Conservation (phyloP, 2,329 filamentous ascomycete genomes). For the Neopestalotiopsis clavispora region DNA sequence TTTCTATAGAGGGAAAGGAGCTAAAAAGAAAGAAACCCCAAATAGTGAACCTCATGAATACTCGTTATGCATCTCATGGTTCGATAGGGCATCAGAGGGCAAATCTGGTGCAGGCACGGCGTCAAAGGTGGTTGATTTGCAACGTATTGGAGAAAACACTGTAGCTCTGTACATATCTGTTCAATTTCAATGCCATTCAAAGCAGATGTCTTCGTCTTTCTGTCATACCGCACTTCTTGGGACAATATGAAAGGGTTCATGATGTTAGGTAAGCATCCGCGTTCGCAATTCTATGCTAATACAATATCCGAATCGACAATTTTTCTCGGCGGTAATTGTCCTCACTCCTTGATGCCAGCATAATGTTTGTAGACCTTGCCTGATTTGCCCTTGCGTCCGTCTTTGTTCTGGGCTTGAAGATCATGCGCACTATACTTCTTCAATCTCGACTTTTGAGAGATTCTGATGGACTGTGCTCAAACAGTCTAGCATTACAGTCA, state of each 20-base stretch:
- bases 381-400: no score
- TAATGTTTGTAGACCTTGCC: no score
- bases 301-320: no score
- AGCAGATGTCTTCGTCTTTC: not conserved
- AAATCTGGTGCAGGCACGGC: slow-evolving; percentile 10
- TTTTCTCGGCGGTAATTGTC: no score
- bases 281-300: not conserved
- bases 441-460: no score
- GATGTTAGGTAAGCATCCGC: not conserved
- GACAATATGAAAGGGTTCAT: not conserved
- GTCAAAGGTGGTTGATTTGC: slow-evolving; percentile 8
- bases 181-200: not conserved
- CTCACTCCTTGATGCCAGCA: no score
- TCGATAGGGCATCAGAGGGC: not conserved
- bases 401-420: no score
- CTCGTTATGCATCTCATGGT: slow-evolving; percentile 11
- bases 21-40: slow-evolving; percentile 1
- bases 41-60: not conserved
- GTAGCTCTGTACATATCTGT: slow-evolving; percentile 10
- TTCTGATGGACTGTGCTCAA: no score
- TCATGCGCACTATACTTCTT: no score
- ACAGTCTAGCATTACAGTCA: no score
- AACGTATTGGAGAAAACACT: slow-evolving; percentile 2
- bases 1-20: slow-evolving; percentile 7
- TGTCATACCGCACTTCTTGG: not conserved